Evolutionary conservation across 1,139 yeast species (phyloP).

Genomic region (Lodderomyces theae): DNA sequence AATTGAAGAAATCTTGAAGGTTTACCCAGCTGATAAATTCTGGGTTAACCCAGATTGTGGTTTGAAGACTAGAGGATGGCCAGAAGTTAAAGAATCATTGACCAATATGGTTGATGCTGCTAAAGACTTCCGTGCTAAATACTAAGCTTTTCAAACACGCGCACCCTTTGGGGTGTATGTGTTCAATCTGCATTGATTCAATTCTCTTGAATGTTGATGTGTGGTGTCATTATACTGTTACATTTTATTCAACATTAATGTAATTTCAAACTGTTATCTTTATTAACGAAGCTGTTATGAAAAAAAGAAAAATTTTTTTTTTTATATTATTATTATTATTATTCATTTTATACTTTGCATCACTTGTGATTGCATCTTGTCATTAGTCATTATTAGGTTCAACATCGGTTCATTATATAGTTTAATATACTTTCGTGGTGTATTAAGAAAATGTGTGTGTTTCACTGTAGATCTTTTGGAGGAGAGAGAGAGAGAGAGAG

Average conservation of each 20-base stretch:
- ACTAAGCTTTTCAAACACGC: slow-evolving; percentile 20
- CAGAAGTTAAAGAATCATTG: slow-evolving; percentile 79
- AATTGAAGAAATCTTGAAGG: slow-evolving; percentile 91
- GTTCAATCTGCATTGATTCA: slow-evolving; percentile 33
- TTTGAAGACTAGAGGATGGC: slow-evolving; percentile 97
- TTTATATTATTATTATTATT: slow-evolving; percentile 15
- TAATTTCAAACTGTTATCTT: slow-evolving; percentile 28
- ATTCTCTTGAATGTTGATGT: slow-evolving; percentile 41
- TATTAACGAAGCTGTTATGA: slow-evolving; percentile 19
- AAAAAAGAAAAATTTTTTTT: slow-evolving; percentile 19
- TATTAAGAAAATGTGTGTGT: slow-evolving; percentile 3
- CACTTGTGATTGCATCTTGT: neutral
- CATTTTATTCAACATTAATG: slow-evolving; percentile 71
- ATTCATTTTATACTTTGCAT: slow-evolving; percentile 14
- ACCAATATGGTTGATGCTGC: slow-evolving; percentile 99
- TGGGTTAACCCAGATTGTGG: slow-evolving; percentile 99
- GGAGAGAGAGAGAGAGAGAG: neutral
- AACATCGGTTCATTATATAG: slow-evolving; percentile 11
- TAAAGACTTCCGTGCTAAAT: slow-evolving; percentile 79
- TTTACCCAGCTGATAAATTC: slow-evolving; percentile 95
- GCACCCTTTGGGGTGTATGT: too few relatives aligned
- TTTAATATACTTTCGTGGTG: slow-evolving; percentile 3
- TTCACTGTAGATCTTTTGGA: neutral
- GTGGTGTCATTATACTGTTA: slow-evolving; percentile 34
- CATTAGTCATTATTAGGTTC: slow-evolving; percentile 6